Conservation (phyloP, 495 filamentous ascomycete species). For the Immersiella caudata region DNA sequence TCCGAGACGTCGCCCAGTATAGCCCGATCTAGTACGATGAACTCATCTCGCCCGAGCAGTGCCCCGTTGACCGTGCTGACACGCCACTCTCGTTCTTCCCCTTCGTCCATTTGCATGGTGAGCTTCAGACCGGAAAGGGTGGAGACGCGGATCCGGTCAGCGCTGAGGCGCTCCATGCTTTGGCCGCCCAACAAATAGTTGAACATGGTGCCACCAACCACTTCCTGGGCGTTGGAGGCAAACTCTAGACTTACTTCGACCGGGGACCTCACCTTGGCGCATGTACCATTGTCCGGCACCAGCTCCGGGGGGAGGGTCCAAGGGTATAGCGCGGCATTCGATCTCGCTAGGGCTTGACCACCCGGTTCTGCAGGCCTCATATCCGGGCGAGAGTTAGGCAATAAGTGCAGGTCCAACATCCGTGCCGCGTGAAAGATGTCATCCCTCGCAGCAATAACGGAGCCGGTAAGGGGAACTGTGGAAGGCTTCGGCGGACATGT, state of each 20-base stretch:
- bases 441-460: slow-evolving; percentile 76
- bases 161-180: slow-evolving; percentile 49
- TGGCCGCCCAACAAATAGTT: slow-evolving; percentile 58
- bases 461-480: slow-evolving; percentile 66
- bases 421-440: slow-evolving; percentile 92
- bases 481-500: slow-evolving; percentile 64
- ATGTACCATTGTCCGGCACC: slow-evolving; percentile 73
- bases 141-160: slow-evolving; percentile 77
- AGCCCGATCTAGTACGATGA: slow-evolving; percentile 77
- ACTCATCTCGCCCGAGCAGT: slow-evolving; percentile 85
- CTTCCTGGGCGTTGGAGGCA: slow-evolving; percentile 64
- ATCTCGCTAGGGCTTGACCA: slow-evolving; percentile 49
- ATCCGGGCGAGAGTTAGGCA: slow-evolving; percentile 47
- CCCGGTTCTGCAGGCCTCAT: slow-evolving; percentile 24
- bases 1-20: slow-evolving; percentile 76
- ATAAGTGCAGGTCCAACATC: slow-evolving; percentile 77
- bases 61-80: slow-evolving; percentile 79
- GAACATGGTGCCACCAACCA: slow-evolving; percentile 55
- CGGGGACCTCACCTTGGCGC: slow-evolving; percentile 52
- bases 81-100: slow-evolving; percentile 55
- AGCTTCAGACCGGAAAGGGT: slow-evolving; percentile 77
- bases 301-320: slow-evolving; percentile 83
- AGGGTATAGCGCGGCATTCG: slow-evolving; percentile 77
- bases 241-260: slow-evolving; percentile 81
- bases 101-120: slow-evolving; percentile 72